Evolutionary conservation across 495 filamentous ascomycete genomes (phyloP), one percentile per base, ranked within the genome.

Genomic region (Corynascus novoguineensis): DNA sequence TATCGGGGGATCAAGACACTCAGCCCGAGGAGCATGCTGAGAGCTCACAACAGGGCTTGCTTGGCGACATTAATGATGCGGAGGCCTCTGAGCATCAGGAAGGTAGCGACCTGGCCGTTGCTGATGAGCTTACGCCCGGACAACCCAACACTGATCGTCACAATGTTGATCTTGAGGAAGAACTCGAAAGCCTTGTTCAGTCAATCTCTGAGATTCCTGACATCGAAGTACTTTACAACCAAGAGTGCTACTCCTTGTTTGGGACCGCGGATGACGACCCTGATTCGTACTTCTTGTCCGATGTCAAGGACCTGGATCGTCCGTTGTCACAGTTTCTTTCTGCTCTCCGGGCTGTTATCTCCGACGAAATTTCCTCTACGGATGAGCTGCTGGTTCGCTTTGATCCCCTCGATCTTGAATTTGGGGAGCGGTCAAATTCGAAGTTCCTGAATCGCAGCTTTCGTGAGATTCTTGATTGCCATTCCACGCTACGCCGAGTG

Each of bases 311-410:
- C 1, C 75, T 84, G 15, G 78, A 83, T 46, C 65, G 78, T 19
- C 74, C 74, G 15, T 70, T 96, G 27, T 67, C 70, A 22, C 74
- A 79, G 31, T 74, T 96, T 21, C 76, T 96, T 48, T 64, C 74
- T 38, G 81, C 80, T 31, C 80, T 89, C 58, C 85, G 88, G 40
- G 67, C 75, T 25, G 79, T 90, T 7, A 81, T 96, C 56, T 73
- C 75, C 28, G 78, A 86, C 19, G 87, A 86, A 61, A 75, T 93
- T 21, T 68, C 72, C 19, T 74, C 83, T 28, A 79, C 84, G 29
- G 85, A 92, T 56, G 84, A 91, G 57, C 69, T 95, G 44, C 75
- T 84, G 24, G 72, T 93, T 55, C 77, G 82, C 46, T 75, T 95
- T 53, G 81, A 85, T 17, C 73, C 81, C 24, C 73, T 93, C 54